Evolutionary conservation across 129 eudicot genomes (phyloP), one percentile per base, ranked within the genome.

Genomic region (Flaveria ramosissima): DNA sequence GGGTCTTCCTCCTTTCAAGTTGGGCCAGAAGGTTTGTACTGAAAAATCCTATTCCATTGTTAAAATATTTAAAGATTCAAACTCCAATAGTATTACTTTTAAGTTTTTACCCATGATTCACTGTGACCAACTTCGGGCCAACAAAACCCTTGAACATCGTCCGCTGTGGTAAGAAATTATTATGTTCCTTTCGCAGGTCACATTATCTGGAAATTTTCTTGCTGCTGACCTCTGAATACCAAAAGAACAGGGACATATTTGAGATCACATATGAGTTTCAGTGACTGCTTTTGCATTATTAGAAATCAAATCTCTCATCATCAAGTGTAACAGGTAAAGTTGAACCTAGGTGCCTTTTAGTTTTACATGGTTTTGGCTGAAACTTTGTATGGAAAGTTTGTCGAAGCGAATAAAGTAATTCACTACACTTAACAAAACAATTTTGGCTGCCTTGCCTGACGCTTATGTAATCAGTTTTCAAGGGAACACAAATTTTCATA

Each of bases 1-100:
- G 85, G 97, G 97, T 83, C 93, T 89, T 52, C 96, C 96, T 80
- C 80, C 89, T 46, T 92, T 89, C 70, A 87, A 92, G 78, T 77
- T 87, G 17, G 97, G 97, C 48, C 93, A 92, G 77, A 92, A 92
- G 97, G 97, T 89, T 68, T 1, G 75, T 55, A 57, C 16, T 3
- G 39, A 53, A 8, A 17, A n/a, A 47, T 60, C n/a, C 12, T 2
- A 17, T 73, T 20, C 10, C 2, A 9, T n/a, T 39, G 1, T 73
- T 1, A 26, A 26, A 27, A 75, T 2, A 20, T 27, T 1, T 32
- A 7, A 16, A 15, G 20, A 27, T 9, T 47, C n/a, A 9, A 57
- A 19, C 63, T 9, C 63, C 5, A n/a, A 7, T 56, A 56, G 30
- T 19, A 56, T 19, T 56, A 56, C 30, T 8, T 56, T 56, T 20